Evolutionary conservation across 2,329 filamentous ascomycete species (phyloP).

Genomic region (Apiospora malaysiana): DNA sequence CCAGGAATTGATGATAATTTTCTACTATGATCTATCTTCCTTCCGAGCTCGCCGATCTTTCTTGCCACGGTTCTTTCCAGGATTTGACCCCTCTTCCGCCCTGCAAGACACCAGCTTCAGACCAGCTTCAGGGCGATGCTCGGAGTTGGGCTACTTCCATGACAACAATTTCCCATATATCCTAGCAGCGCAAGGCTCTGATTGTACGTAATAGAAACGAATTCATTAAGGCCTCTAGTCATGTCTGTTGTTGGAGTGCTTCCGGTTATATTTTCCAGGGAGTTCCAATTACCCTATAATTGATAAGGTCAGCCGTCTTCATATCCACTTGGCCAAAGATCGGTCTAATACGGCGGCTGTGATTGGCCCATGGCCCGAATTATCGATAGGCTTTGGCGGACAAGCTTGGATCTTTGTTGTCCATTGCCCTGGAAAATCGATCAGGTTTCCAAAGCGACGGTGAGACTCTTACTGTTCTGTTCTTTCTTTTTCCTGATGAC

Average conservation of each 20-base stretch:
- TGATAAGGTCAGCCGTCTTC: not conserved
- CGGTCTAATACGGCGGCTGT: not conserved
- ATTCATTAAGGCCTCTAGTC: too few relatives aligned
- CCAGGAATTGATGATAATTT: slow-evolving; percentile 21
- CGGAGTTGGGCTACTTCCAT: not conserved
- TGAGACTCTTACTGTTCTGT: not conserved
- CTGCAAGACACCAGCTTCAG: not conserved
- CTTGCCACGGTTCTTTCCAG: not conserved
- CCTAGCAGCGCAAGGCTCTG: not conserved
- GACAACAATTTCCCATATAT: not conserved
- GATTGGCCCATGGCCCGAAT: slow-evolving; percentile 1
- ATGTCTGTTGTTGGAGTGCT: not conserved
- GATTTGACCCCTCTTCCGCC: not conserved
- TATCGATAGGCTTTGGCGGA: slow-evolving; percentile 10
- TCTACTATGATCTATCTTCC: not conserved
- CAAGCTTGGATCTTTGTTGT: slow-evolving; percentile 13
- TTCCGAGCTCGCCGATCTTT: not conserved
- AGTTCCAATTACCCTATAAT: slow-evolving; percentile 1
- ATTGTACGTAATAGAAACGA: not conserved
- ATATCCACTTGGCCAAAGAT: not conserved
- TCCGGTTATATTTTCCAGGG: not conserved
- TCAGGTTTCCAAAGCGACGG: not conserved
- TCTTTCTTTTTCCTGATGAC: not conserved
- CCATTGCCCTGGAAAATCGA: not conserved
- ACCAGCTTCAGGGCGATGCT: not conserved